phyloP scores from a whole-genome alignment of 2,329 filamentous ascomycete genomes.

The Fusarium sp. region DNA sequence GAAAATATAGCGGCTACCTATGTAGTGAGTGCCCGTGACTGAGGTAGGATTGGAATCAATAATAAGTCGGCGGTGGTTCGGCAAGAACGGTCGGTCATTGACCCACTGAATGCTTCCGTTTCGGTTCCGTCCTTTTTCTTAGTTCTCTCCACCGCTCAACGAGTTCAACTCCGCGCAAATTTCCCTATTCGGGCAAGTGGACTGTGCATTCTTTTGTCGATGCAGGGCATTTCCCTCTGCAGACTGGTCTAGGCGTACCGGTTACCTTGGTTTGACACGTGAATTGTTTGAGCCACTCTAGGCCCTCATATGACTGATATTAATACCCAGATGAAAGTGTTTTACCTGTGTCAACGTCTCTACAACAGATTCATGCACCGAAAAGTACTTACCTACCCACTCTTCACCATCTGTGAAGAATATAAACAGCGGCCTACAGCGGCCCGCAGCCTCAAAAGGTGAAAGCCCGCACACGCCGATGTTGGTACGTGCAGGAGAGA shows the following conservation, averaged over 20 bases:
- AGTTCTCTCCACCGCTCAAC: background rate
- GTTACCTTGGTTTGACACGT: conserved; percentile 1
- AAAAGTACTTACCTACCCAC: background rate
- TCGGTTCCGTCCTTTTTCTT: conserved; percentile 33
- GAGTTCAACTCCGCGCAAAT: conserved; percentile 22
- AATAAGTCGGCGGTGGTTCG: conserved; percentile 36
- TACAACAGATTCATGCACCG: background rate
- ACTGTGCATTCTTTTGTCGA: conserved; percentile 17
- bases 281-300: conserved; percentile 11
- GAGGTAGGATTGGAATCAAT: background rate
- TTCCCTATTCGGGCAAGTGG: conserved; percentile 27
- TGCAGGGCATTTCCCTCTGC: background rate
- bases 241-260: background rate
- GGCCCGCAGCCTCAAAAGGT: conserved; percentile 13
- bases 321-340: background rate
- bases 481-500: conserved; percentile 11
- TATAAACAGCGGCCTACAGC: conserved; percentile 8
- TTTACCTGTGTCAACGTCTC: background rate
- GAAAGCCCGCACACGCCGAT: conserved; percentile 4
- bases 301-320: background rate
- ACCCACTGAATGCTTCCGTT: conserved; percentile 38
- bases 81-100: conserved; percentile 35
- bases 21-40: conserved; percentile 6
- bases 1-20: conserved; percentile 21
- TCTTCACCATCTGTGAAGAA: background rate